These are phyloP conservation scores for Chaetomidium leptoderma DNA, from an alignment of 495 filamentous ascomycete species.

Conservation along the genomic window DNA sequence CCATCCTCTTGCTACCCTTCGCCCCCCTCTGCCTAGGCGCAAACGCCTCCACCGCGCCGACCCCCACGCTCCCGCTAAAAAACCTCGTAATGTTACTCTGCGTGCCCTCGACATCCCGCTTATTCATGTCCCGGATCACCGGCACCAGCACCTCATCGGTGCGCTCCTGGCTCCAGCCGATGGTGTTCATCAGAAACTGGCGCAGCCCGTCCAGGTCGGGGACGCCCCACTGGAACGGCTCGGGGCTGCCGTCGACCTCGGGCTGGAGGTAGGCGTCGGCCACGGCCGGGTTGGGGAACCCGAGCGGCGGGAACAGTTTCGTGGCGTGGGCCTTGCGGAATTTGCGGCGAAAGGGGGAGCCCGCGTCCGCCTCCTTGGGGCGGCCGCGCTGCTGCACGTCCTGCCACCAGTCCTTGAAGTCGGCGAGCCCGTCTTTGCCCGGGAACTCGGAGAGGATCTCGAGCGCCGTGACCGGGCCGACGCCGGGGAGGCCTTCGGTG, in stretches of 20 bases:
- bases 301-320: slow-evolving; percentile 77
- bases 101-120: slow-evolving; percentile 76
- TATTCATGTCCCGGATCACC: slow-evolving; percentile 92
- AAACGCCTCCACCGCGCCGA: slow-evolving; percentile 58
- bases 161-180: slow-evolving; percentile 85
- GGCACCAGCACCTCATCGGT: slow-evolving; percentile 94
- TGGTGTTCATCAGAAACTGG: slow-evolving; percentile 83
- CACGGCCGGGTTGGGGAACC: slow-evolving; percentile 67
- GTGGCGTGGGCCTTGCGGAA: slow-evolving; percentile 68
- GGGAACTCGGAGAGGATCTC: slow-evolving; percentile 91
- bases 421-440: slow-evolving; percentile 45
- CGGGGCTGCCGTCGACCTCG: slow-evolving; percentile 72
- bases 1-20: slow-evolving; percentile 71
- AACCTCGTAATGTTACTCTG: slow-evolving; percentile 94
- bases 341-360: slow-evolving; percentile 68
- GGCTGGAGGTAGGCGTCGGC: slow-evolving; percentile 79
- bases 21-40: slow-evolving; percentile 65
- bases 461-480: slow-evolving; percentile 89
- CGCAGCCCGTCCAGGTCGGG: slow-evolving; percentile 84
- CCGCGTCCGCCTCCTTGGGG: slow-evolving; percentile 50
- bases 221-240: slow-evolving; percentile 88
- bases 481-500: slow-evolving; percentile 81
- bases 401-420: slow-evolving; percentile 85
- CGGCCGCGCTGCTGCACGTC: slow-evolving; percentile 59
- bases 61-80: slow-evolving; percentile 52